These are phyloP conservation scores for Terana coerulea DNA, from an alignment of 768 basidiomycete genomes.

Conservation along the genomic window DNA sequence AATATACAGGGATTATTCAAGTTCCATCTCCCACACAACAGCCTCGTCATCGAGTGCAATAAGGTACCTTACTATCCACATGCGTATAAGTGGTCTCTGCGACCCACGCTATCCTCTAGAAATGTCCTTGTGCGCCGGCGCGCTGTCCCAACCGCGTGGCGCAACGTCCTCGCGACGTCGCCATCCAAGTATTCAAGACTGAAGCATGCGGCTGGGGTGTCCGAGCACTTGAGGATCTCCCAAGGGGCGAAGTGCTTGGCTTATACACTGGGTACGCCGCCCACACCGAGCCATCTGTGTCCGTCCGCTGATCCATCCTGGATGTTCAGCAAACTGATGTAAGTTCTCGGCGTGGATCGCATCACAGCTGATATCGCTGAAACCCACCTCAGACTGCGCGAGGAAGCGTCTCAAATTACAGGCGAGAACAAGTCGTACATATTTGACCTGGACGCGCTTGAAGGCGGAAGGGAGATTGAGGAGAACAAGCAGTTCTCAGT, in stretches of 20 bases:
- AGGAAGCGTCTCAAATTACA: constrained; percentile 35
- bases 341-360: constrained; percentile 16
- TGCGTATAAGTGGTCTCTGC: background rate
- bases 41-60: constrained; percentile 66
- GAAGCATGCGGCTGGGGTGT: constrained; percentile 61
- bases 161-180: constrained; percentile 51
- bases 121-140: constrained; percentile 40
- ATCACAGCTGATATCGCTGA: background rate
- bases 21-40: constrained; percentile 34
- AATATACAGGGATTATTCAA: constrained; percentile 45
- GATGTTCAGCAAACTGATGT: constrained; percentile 42
- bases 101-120: constrained; percentile 17
- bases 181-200: constrained; percentile 69
- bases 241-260: constrained; percentile 58
- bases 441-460: constrained; percentile 59
- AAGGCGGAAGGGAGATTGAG: constrained; percentile 37
- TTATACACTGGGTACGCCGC: constrained; percentile 60
- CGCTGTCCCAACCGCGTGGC: constrained; percentile 58
- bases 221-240: constrained; percentile 38
- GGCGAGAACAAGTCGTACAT: constrained; percentile 42
- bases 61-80: constrained; percentile 34
- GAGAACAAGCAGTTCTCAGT: constrained; percentile 45
- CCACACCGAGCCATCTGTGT: constrained; percentile 2
- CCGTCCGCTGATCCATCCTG: background rate
- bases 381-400: constrained; percentile 36